A percentile compares a stretch with the other conserved stretches of the same genome.
phyloP scores from a whole-genome alignment of 2,329 filamentous ascomycete species.

The Geosmithia putterillii region DNA sequence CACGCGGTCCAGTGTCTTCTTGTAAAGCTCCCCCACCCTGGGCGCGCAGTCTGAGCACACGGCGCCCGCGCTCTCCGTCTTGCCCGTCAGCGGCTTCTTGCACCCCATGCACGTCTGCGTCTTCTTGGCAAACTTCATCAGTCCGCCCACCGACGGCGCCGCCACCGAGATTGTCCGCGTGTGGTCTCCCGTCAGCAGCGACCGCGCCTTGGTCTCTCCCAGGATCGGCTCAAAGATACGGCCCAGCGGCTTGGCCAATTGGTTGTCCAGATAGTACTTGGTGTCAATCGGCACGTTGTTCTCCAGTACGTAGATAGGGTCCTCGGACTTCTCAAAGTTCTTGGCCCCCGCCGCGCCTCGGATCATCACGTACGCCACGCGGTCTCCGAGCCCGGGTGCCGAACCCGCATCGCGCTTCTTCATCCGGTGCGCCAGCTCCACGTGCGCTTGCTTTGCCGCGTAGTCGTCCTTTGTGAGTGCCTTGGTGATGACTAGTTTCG shows the following conservation, averaged over 20 bases:
- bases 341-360: conserved; percentile 81
- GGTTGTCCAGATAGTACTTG: conserved; percentile 97
- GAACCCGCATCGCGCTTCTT: conserved; percentile 92
- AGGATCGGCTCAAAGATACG: conserved; percentile 98
- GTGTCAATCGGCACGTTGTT: conserved; percentile 98
- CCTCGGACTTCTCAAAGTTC: conserved; percentile 95
- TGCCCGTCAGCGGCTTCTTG: conserved; percentile 83
- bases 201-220: conserved; percentile 80
- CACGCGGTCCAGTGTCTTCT: conserved; percentile 76
- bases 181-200: conserved; percentile 81
- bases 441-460: conserved; percentile 85
- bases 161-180: conserved; percentile 91
- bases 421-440: conserved; percentile 92
- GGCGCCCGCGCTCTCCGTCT: conserved; percentile 70
- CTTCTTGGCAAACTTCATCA: conserved; percentile 99
- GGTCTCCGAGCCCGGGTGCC: conserved; percentile 82
- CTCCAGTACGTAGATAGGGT: conserved; percentile 92
- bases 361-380: conserved; percentile 96
- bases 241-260: conserved; percentile 84
- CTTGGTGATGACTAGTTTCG: conserved; percentile 97
- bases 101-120: conserved; percentile 98
- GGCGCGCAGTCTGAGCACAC: conserved; percentile 80
- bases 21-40: conserved; percentile 84
- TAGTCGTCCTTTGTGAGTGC: conserved; percentile 87
- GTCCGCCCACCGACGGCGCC: conserved; percentile 76